Conservation (phyloP, 805 yeast species). For the Kazachstania kunashirensis region DNA sequence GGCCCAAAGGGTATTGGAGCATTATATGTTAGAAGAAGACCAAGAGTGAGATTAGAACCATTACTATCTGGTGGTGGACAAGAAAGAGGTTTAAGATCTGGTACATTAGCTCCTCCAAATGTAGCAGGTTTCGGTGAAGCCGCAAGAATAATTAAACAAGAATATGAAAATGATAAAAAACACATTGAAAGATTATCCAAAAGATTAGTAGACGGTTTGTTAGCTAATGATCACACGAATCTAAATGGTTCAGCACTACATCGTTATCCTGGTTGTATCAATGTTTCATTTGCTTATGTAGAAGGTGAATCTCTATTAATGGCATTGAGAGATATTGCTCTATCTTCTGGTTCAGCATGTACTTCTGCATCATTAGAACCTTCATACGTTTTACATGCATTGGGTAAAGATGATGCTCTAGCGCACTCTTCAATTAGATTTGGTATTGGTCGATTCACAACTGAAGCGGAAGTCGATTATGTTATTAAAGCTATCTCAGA, state of each 20-base stretch:
- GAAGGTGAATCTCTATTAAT: conserved; percentile 96
- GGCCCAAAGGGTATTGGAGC: conserved; percentile 99
- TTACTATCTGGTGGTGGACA: conserved; percentile 97
- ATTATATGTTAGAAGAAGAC: conserved; percentile 89
- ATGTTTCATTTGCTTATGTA: conserved; percentile 91
- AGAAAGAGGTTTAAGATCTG: conserved; percentile 95
- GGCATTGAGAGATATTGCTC: conserved; percentile 96
- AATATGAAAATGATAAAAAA: conserved; percentile 59
- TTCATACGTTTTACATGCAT: conserved; percentile 88
- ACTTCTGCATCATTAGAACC: conserved; percentile 98
- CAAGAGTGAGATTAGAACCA: conserved; percentile 94
- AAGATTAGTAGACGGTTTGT: conserved; percentile 61
- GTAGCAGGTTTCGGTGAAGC: conserved; percentile 97
- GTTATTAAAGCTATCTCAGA: conserved; percentile 81
- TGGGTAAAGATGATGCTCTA: conserved; percentile 95
- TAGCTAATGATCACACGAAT: conserved; percentile 79
- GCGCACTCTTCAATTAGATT: conserved; percentile 98
- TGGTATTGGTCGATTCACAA: conserved; percentile 94
- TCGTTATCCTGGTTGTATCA: conserved; percentile 89
- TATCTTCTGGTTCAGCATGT: conserved; percentile 96
- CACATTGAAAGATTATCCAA: conserved; percentile 66
- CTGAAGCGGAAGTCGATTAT: conserved; percentile 91
- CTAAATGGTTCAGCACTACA: conserved; percentile 73
- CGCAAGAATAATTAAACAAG: conserved; percentile 69
- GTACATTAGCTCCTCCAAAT: conserved; percentile 94